Evolutionary conservation across 441 rosid genomes (phyloP), one percentile per base, ranked within the genome.

Genomic region (Arabidopsis lyrata): DNA sequence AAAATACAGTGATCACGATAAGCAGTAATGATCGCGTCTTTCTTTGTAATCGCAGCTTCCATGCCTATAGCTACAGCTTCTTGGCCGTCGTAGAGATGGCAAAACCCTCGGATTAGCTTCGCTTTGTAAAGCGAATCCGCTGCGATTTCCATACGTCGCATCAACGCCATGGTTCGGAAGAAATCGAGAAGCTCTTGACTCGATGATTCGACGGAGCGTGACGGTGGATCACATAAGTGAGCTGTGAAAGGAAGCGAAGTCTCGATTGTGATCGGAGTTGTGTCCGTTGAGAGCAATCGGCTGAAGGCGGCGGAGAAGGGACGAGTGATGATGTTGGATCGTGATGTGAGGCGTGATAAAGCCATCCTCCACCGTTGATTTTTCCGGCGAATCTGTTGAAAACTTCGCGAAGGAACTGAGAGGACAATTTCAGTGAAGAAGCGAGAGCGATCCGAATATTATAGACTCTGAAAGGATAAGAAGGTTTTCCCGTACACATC

Each of bases 121-220:
- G 98, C 87, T 83, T 95, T 95, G 88, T 95, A 95, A 57, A 95
- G 97, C 6, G 98, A 92, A 75, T 95, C 98, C 10, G 99, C 88
- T 6, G 98, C 92, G 78, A 95, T 92, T 87, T 95, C 98, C 96
- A 90, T 86, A 13, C 99, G 80, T 3, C 99, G 87, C 99, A 92
- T 95, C 63, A 70, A 29, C 10, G 94, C 94, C 98, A 95, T 89
- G 75, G 75, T 78, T 5, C 87, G 84, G 88, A 88, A 95, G 83
- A 92, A 92, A 39, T 0, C 41, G 88, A 45, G 47, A 86, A 73
- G 60, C 47, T 78, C 73, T 61, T 61, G 20, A 24, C 36, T 41
- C 0, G 95, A 52, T 8, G 77, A 74, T 50, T 83, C 88, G 70
- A 92, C 95, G 55, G 86, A 27, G 65, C 97, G 98, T 9, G 98